These are phyloP conservation scores for Geotrichum aggregatum DNA, from an alignment of 1,139 yeast species.

Conservation along the genomic window DNA sequence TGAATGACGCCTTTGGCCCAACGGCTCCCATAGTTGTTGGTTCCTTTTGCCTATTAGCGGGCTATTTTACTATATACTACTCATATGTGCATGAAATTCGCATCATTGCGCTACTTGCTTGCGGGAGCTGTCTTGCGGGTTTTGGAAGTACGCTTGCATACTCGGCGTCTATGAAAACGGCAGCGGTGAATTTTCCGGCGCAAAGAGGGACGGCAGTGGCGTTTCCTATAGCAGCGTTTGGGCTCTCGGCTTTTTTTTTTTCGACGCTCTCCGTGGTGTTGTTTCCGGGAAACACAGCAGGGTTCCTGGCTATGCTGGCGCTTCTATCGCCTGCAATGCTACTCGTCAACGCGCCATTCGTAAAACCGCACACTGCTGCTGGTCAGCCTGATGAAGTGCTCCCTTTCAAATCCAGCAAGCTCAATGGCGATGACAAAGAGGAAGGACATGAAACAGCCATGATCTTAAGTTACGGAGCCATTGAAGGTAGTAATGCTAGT, in stretches of 20 bases:
- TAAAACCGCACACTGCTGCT: slow-evolving; percentile 29
- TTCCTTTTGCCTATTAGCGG: slow-evolving; percentile 28
- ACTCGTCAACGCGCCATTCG: slow-evolving; percentile 32
- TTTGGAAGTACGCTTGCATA: slow-evolving; percentile 36
- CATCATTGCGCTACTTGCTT: slow-evolving; percentile 29
- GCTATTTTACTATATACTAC: slow-evolving; percentile 30
- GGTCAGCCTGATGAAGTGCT: too few relatives aligned
- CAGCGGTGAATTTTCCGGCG: slow-evolving; percentile 38
- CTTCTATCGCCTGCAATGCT: slow-evolving; percentile 32
- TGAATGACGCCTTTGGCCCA: slow-evolving; percentile 52
- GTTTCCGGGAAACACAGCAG: slow-evolving; percentile 36
- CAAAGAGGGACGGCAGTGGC: slow-evolving; percentile 39
- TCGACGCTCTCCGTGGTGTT: slow-evolving; percentile 32
- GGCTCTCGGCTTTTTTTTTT: slow-evolving; percentile 39
- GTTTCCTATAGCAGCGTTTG: slow-evolving; percentile 39
- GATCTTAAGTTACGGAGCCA: neutral
- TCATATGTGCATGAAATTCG: slow-evolving; percentile 28
- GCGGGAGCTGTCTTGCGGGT: slow-evolving; percentile 34
- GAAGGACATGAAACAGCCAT: neutral
- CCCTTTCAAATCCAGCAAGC: too few relatives aligned
- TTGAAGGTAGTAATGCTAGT: neutral
- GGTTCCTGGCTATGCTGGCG: slow-evolving; percentile 33
- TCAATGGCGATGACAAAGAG: neutral
- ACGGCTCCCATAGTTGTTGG: slow-evolving; percentile 43
- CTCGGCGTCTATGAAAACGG: slow-evolving; percentile 36